Conservation (phyloP, 257 asterid species). For the Solanum lycopersicoides region DNA sequence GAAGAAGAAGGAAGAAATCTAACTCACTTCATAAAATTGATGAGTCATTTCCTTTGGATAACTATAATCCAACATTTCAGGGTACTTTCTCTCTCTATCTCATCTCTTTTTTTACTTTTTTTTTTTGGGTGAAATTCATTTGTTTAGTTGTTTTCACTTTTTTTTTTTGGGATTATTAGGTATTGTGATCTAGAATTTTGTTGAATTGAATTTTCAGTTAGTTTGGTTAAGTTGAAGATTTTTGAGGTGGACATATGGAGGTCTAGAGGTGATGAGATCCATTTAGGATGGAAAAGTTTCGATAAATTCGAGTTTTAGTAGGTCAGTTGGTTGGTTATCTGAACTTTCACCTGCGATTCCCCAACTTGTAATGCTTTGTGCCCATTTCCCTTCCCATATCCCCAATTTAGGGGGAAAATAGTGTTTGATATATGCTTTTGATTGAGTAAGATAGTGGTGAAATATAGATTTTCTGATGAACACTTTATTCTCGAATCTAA, state of each 20-base stretch:
- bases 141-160: no score
- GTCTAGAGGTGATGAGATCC: not conserved
- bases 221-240: not conserved
- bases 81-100: conserved; percentile 20
- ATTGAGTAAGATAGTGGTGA: not conserved
- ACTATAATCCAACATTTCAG: conserved; percentile 33
- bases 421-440: not conserved
- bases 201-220: not conserved
- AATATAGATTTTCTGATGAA: not conserved
- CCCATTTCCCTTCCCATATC: not conserved
- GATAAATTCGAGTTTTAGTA: not conserved
- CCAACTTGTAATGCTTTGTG: not conserved
- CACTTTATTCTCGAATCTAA: not conserved
- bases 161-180: not conserved
- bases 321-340: not conserved
- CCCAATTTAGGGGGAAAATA: not conserved
- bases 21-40: conserved; percentile 43
- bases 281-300: not conserved
- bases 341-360: not conserved
- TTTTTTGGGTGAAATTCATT: no score
- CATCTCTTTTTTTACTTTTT: not conserved
- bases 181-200: not conserved
- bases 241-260: not conserved
- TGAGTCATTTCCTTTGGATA: conserved; percentile 52
- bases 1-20: conserved; percentile 26